phyloP scores from a whole-genome alignment of 495 filamentous ascomycete species.

The Neurospora pannonica region DNA sequence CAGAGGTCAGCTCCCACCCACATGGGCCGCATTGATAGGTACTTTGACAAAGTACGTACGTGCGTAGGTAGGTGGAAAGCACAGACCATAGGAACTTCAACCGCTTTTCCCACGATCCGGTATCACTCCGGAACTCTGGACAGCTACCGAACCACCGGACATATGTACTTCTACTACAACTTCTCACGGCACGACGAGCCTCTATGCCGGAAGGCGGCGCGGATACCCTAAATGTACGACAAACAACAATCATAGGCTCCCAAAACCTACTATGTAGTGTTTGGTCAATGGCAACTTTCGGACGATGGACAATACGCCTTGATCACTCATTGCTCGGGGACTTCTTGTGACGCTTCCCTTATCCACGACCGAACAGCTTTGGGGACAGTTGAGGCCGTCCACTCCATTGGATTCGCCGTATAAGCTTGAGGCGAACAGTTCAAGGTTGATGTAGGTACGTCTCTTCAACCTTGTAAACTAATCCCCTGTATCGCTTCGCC shows the following conservation, averaged over 20 bases:
- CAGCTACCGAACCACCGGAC: neutral
- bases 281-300: neutral
- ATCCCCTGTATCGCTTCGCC: neutral
- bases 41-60: neutral
- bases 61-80: neutral
- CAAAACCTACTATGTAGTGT: neutral
- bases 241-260: neutral
- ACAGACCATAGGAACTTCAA: neutral
- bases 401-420: neutral
- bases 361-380: neutral
- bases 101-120: neutral
- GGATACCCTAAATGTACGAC: neutral
- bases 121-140: neutral
- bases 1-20: neutral
- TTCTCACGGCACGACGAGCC: neutral
- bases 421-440: neutral
- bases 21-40: too few relatives aligned
- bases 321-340: neutral
- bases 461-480: neutral
- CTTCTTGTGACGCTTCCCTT: neutral
- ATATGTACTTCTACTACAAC: neutral
- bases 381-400: neutral
- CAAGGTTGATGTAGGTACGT: neutral
- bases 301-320: neutral
- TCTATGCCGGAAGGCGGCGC: neutral